A percentile compares a stretch with the other conserved stretches of the same genome.
Evolutionary conservation across 345 rosid species (phyloP).

Genomic region (Euphorbia tirucalli): DNA sequence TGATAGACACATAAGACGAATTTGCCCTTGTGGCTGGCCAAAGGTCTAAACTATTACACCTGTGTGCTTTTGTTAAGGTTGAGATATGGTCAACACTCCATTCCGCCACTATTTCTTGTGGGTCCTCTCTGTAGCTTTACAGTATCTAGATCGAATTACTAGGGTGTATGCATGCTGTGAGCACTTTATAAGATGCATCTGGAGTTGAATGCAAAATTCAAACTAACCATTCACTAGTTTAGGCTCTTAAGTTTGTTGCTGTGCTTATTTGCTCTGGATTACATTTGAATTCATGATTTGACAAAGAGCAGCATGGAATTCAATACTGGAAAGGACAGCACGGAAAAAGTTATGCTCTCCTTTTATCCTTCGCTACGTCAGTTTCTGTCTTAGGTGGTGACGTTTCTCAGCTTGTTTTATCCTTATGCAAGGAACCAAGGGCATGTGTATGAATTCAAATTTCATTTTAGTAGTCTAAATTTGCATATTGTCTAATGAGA

Average conservation of each 20-base stretch:
- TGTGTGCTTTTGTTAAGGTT: neutral
- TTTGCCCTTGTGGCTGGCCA: neutral
- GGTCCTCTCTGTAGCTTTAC: neutral
- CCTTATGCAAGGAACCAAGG: neutral
- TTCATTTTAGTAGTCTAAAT: neutral
- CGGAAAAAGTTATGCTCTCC: neutral
- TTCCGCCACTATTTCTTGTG: neutral
- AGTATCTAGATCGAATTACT: neutral
- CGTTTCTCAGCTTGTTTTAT: neutral
- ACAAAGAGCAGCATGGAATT: neutral
- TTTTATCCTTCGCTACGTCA: neutral
- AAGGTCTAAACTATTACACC: neutral
- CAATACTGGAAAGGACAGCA: neutral
- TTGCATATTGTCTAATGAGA: constrained; percentile 2
- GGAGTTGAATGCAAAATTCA: neutral
- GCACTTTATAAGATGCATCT: neutral
- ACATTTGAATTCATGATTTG: neutral
- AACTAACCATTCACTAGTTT: neutral
- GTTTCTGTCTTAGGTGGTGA: neutral
- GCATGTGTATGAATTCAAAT: neutral
- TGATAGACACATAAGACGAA: neutral
- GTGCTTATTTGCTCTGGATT: neutral
- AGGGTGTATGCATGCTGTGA: neutral
- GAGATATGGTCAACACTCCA: neutral
- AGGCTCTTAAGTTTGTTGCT: neutral